Evolutionary conservation across 2,329 filamentous ascomycete species (phyloP).

Genomic region (Stemphylium vesicarium): DNA sequence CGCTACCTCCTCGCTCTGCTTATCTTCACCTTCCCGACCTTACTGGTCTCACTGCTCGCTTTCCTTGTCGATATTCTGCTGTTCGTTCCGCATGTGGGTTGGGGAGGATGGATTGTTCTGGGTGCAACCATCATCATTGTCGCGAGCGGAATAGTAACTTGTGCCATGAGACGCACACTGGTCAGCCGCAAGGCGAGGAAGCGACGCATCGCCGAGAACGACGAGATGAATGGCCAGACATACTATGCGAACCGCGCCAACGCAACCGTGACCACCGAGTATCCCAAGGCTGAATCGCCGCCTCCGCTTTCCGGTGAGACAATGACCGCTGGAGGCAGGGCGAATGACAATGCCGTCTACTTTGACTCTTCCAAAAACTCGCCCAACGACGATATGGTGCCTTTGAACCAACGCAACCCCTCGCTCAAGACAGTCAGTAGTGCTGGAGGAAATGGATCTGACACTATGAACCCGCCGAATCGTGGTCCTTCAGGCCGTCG

Average conservation of each 20-base stretch:
- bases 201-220: constrained; percentile 88
- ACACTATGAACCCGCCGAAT: constrained; percentile 42
- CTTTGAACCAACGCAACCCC: constrained; percentile 70
- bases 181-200: constrained; percentile 92
- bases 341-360: constrained; percentile 65
- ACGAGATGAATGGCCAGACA: constrained; percentile 95
- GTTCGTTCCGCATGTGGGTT: constrained; percentile 91
- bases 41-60: constrained; percentile 81
- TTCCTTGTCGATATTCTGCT: constrained; percentile 94
- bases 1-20: constrained; percentile 85
- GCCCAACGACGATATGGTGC: constrained; percentile 70
- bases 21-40: constrained; percentile 83
- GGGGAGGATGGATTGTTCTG: constrained; percentile 93
- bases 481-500: constrained; percentile 48
- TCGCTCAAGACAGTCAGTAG: constrained; percentile 63
- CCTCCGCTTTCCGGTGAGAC: constrained; percentile 61
- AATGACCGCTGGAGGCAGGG: constrained; percentile 61
- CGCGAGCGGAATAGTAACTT: constrained; percentile 82
- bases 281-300: constrained; percentile 60
- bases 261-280: constrained; percentile 44
- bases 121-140: constrained; percentile 86
- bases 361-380: constrained; percentile 69
- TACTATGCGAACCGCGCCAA: constrained; percentile 68
- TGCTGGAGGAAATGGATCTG: constrained; percentile 51
- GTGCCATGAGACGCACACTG: constrained; percentile 90